phyloP scores from a whole-genome alignment of 495 filamentous ascomycete species.

The Melanomma pulvis-pyrius region DNA sequence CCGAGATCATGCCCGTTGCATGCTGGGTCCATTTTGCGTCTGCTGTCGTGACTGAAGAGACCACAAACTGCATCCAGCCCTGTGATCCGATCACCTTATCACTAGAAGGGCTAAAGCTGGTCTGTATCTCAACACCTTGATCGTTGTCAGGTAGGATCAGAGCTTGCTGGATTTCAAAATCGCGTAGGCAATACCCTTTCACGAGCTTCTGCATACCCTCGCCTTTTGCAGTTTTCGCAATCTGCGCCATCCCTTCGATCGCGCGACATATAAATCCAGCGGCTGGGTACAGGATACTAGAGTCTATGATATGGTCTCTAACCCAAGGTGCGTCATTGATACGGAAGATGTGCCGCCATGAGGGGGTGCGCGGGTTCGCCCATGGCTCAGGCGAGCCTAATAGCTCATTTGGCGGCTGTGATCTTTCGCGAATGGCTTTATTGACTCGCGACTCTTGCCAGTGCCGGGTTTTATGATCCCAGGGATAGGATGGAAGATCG shows the following conservation, averaged over 20 bases:
- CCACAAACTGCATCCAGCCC: neutral
- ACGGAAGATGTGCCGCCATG: neutral
- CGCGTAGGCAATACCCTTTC: neutral
- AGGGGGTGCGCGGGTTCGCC: neutral
- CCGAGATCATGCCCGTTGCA: neutral
- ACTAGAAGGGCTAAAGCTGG: neutral
- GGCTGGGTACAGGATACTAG: neutral
- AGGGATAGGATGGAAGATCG: constrained; percentile 12
- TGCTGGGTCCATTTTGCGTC: neutral
- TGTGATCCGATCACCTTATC: neutral
- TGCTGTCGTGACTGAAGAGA: neutral
- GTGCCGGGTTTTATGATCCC: neutral
- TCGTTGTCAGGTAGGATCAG: neutral
- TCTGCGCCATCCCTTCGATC: neutral
- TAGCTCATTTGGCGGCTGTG: neutral
- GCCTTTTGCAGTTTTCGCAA: neutral
- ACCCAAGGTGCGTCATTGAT: neutral
- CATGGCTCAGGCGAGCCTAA: neutral
- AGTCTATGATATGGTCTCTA: neutral
- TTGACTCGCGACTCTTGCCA: constrained; percentile 9
- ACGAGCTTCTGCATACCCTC: too few species aligned
- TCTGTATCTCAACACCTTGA: neutral
- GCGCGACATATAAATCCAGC: neutral
- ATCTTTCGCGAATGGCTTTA: neutral
- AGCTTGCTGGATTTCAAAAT: neutral